Base-by-base conservation (phyloP, 495 filamentous ascomycete species). In the Hypoxylon crocopeplum region DNA sequence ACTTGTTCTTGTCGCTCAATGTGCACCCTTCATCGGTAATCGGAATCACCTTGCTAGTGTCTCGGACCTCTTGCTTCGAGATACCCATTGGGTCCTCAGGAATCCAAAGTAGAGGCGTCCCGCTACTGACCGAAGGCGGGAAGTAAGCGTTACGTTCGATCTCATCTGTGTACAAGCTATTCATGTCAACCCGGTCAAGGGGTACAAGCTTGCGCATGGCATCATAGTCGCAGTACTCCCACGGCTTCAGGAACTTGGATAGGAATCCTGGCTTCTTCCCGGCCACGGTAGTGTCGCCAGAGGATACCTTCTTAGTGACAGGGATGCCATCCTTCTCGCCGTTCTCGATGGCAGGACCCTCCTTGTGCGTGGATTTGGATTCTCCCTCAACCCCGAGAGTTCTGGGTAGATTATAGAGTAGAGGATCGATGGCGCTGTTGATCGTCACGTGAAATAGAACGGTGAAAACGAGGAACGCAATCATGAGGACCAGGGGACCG, bases 21-120 rank as follows among this genome's bases (percentile, higher is more conserved):
- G 79, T 84, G 29, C 91, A 89, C 17, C 88, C 90, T 67, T 95
- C 88, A 72, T 97, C 91, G 0, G 88, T 92, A 59, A 91, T 92
- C 3, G 84, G 81, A 40, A 96, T 88, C 33, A 89, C 86, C 55
- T 81, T 82, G 60, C 77, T 75, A 12, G 86, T 89, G 65, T 92
- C 87, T 13, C 76, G 76, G 39, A 92, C 77, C 77, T 96, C 93
- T 73, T 93, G 87, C 70, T 79, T 80, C 34, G 85, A 89, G 33
- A 96, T 80, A 41, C 93, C 93, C 51, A 87, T 77, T 1, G 79
- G 72, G 66, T 97, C 93, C 41, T 80, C 79, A 5, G 92, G 90
- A 51, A 97, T 87, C 93, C 93, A 97, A 21, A 97, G 78, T 32
- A 93, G 72, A 17, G 90, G 89, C 1, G 86, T 79, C 50, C 75